Base-by-base conservation (phyloP, 257 asterid species). In the Anisodus tanguticus region DNA sequence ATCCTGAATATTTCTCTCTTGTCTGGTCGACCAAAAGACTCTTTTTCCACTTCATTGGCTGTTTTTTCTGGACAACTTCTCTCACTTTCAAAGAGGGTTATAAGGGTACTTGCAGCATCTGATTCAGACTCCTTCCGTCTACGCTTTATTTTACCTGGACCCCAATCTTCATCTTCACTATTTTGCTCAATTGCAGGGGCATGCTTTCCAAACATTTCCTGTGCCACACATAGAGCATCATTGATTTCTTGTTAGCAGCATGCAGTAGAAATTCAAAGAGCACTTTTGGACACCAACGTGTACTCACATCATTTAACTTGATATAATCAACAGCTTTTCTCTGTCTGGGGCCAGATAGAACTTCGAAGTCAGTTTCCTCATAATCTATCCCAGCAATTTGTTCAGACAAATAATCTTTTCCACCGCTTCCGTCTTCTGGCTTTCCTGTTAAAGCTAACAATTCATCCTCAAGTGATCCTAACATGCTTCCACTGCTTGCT, bases 161-260 rank as follows among this genome's bases (percentile, higher is more conserved):
- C 99, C 99, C 99, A 95, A 82, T 97, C 99, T 88, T 97, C 99
- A 85, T 97, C 99, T 58, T 97, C 99, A 88, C 98, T 97, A 83
- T 92, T 86, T 85, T 88, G 93, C 81, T 92, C 99, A 85, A 79
- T 84, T 58, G 85, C 88, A n/a, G 86, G 81, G 84, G 89, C 92
- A 89, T 87, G 89, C 86, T 88, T 97, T 74, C 98, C 99, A 90
- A 97, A 97, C 93, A 97, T 89, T 90, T 97, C 99, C 99, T 95
- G 85, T 39, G 84, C 58, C 71, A 17, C 35, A 31, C 35, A 76
- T 53, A 45, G 15, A 19, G 45, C 22, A 49, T 15, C 54, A 76
- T 67, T 79, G 47, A 31, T 51, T 35, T 35, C 37, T 45, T 22
- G 39, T 59, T 82, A n/a, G 66, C 67, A 63, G 67, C 47, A 66